Conservation (phyloP, 805 yeast genomes). For the Ogataea nitratoaversa region DNA sequence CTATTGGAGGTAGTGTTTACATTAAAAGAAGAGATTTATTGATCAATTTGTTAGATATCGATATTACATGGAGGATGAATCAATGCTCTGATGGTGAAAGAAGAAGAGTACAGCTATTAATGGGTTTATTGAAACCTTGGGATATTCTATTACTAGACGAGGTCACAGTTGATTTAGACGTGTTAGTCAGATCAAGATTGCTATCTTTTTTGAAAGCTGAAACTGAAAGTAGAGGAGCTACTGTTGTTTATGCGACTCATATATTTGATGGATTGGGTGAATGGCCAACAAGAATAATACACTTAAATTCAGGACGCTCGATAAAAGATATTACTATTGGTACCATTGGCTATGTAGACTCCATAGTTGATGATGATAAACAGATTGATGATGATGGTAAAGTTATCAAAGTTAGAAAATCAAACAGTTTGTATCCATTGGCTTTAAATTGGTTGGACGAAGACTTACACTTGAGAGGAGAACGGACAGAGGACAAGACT, state of each 20-base stretch:
- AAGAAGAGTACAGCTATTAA: slow-evolving; percentile 85
- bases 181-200: slow-evolving; percentile 75
- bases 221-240: slow-evolving; percentile 62
- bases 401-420: slow-evolving; percentile 35
- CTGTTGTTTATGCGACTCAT: slow-evolving; percentile 91
- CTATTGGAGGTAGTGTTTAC: slow-evolving; percentile 74
- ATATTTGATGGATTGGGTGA: slow-evolving; percentile 90
- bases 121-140: slow-evolving; percentile 95
- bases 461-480: slow-evolving; percentile 53
- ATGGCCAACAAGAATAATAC: slow-evolving; percentile 86
- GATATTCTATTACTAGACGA: slow-evolving; percentile 83
- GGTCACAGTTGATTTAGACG: slow-evolving; percentile 95
- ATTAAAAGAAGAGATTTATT: slow-evolving; percentile 74
- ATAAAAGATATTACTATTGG: slow-evolving; percentile 33
- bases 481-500: slow-evolving; percentile 41
- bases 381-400: slow-evolving; percentile 11
- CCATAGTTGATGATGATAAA: slow-evolving; percentile 9
- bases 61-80: slow-evolving; percentile 88
- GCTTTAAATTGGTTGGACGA: slow-evolving; percentile 62
- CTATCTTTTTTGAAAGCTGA: slow-evolving; percentile 70
- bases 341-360: slow-evolving; percentile 32
- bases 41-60: slow-evolving; percentile 76
- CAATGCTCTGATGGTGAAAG: slow-evolving; percentile 92
- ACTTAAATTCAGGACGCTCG: slow-evolving; percentile 64
- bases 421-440: slow-evolving; percentile 64